A percentile compares a stretch with the other conserved stretches of the same genome.
Evolutionary conservation across 495 filamentous ascomycete species (phyloP).

Genomic region (Talaromyces liani): DNA sequence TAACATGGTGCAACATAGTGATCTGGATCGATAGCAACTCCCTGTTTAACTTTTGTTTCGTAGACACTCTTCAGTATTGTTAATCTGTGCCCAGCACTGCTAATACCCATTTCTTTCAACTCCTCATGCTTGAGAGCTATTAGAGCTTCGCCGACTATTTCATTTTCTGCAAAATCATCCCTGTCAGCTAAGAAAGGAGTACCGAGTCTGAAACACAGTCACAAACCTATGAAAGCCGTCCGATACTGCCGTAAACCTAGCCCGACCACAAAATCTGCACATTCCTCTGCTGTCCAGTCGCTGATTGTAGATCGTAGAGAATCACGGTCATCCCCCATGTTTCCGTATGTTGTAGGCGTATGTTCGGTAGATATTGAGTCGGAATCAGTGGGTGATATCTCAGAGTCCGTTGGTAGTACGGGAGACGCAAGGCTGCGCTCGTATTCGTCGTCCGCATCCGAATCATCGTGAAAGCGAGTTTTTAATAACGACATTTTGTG

Average conservation of each 20-base stretch:
- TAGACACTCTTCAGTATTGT: constrained; percentile 94
- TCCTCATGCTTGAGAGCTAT: constrained; percentile 87
- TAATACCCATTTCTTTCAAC: constrained; percentile 87
- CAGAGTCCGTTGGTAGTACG: constrained; percentile 63
- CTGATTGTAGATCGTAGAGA: constrained; percentile 73
- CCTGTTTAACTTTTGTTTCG: constrained; percentile 87
- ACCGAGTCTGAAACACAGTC: constrained; percentile 6
- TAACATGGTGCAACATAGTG: constrained; percentile 91
- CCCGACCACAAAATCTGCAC: constrained; percentile 73
- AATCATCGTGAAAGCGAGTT: constrained; percentile 65
- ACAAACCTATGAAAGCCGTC: constrained; percentile 69
- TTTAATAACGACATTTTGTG: constrained; percentile 7
- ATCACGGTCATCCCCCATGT: constrained; percentile 55
- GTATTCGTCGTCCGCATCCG: constrained; percentile 92
- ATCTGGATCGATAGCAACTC: constrained; percentile 82
- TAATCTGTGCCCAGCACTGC: constrained; percentile 86
- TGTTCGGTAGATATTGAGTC: constrained; percentile 76
- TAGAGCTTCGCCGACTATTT: constrained; percentile 85
- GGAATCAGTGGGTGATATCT: constrained; percentile 73
- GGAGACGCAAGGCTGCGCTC: constrained; percentile 76
- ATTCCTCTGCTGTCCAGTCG: constrained; percentile 85
- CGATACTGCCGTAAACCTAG: constrained; percentile 81
- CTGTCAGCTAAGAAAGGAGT: constrained; percentile 16
- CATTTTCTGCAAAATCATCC: constrained; percentile 59
- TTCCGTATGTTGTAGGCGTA: constrained; percentile 79